Conservation (phyloP, 2,329 filamentous ascomycete species). For the Hymenoscyphus infarciens region DNA sequence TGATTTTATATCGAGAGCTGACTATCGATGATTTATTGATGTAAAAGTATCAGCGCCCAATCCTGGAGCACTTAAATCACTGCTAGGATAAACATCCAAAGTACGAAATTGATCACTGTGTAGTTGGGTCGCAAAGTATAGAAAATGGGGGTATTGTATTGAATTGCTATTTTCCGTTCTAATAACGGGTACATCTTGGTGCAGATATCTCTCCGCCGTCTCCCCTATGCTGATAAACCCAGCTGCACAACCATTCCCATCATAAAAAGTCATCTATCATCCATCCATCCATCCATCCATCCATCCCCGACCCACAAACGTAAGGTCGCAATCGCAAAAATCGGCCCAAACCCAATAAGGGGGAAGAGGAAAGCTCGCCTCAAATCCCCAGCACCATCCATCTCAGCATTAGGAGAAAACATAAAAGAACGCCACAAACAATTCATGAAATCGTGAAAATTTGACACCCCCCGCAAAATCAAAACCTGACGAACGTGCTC, state of each 20-base stretch:
- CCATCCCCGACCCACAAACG: not conserved
- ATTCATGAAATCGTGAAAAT: slow-evolving; percentile 2
- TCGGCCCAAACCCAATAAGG: not conserved
- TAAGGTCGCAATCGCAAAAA: not conserved
- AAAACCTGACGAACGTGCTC: not conserved
- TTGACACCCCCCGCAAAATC: not conserved
- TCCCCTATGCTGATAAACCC: slow-evolving; percentile 20
- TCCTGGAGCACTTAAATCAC: too few species aligned
- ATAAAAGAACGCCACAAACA: not conserved
- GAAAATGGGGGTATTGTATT: not conserved
- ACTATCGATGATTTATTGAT: too few species aligned
- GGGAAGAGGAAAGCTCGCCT: not conserved
- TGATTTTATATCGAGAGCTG: too few species aligned
- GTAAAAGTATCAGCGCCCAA: too few species aligned
- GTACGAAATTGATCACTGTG: too few species aligned
- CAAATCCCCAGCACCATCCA: not conserved
- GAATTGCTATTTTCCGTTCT: slow-evolving; percentile 10
- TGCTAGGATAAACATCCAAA: too few species aligned
- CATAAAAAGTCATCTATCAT: slow-evolving; percentile 1
- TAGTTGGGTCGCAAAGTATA: not conserved
- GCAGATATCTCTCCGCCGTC: slow-evolving; percentile 11
- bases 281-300: not conserved
- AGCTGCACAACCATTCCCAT: slow-evolving; percentile 18
- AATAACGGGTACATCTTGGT: slow-evolving; percentile 18
- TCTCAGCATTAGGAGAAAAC: not conserved